phyloP scores from a whole-genome alignment of 345 rosid genomes.

The Camelina laxa region DNA sequence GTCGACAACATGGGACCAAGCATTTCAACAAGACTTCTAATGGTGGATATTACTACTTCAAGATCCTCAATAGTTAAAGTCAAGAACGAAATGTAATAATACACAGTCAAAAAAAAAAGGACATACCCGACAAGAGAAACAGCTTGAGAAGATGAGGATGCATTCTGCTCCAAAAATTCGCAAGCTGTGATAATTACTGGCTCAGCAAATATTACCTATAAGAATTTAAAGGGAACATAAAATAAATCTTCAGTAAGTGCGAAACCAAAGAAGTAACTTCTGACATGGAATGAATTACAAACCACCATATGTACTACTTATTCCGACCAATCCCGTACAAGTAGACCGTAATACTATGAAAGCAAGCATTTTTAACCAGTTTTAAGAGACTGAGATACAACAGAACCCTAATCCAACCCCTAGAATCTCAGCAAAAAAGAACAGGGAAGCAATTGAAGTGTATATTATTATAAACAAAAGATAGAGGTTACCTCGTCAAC shows the following conservation, averaged over 20 bases:
- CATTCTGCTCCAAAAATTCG: constrained; percentile 92
- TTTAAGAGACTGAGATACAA: constrained; percentile 1
- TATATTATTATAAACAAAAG: background rate
- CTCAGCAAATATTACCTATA: constrained; percentile 90
- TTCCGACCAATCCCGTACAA: constrained; percentile 7
- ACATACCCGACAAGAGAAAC: constrained; percentile 80
- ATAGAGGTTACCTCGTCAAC: constrained; percentile 76
- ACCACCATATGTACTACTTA: constrained; percentile 6
- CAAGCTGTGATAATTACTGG: constrained; percentile 92
- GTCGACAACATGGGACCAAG: constrained; percentile 10
- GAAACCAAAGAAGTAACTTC: constrained; percentile 12
- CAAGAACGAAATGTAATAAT: background rate
- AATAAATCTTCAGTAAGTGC: constrained; percentile 2
- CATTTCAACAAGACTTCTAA: constrained; percentile 12
- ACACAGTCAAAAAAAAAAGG: constrained; percentile 28
- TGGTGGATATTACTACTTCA: constrained; percentile 9
- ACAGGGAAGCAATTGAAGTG: background rate
- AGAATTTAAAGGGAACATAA: constrained; percentile 7
- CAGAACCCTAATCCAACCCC: constrained; percentile 2
- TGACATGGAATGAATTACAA: background rate
- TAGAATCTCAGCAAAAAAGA: background rate
- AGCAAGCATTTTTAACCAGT: background rate
- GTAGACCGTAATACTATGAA: background rate
- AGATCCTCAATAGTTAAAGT: constrained; percentile 6
- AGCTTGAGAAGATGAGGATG: constrained; percentile 78